These are phyloP conservation scores for Myrmaecium sp. DNA, from an alignment of 2,329 filamentous ascomycete genomes.

Conservation along the genomic window DNA sequence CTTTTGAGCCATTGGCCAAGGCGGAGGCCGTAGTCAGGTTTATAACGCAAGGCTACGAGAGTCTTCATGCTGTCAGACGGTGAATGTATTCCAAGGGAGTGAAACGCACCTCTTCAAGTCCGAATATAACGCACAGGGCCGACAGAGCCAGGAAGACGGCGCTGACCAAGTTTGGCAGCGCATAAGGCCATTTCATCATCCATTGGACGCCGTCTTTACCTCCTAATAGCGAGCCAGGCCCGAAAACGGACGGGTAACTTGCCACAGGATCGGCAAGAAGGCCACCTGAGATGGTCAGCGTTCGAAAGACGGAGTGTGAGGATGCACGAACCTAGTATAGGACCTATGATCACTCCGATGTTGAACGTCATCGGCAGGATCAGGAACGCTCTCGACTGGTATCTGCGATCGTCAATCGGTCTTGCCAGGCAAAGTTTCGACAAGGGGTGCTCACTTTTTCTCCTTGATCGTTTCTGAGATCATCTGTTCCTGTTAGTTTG, in stretches of 20 bases:
- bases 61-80: constrained; percentile 11
- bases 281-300: constrained; percentile 38
- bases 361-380: constrained; percentile 54
- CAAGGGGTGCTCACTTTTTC: constrained; percentile 34
- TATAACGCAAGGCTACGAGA: constrained; percentile 22
- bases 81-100: neutral
- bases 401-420: constrained; percentile 5
- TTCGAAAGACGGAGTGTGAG: constrained; percentile 3
- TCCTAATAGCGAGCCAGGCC: constrained; percentile 38
- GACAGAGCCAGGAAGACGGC: constrained; percentile 41
- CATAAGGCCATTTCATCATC: constrained; percentile 50
- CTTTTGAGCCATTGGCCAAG: constrained; percentile 22
- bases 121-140: constrained; percentile 40
- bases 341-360: constrained; percentile 31
- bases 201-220: constrained; percentile 42
- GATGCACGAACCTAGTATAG: constrained; percentile 16
- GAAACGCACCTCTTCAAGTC: constrained; percentile 40
- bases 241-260: constrained; percentile 47
- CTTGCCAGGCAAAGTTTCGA: neutral
- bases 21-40: constrained; percentile 23
- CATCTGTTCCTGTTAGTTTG: constrained; percentile 25
- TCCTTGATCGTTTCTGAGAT: constrained; percentile 55
- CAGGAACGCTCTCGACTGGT: constrained; percentile 37
- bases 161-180: constrained; percentile 51
- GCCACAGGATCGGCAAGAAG: constrained; percentile 48